Percentiles rank a stretch among this genome's conserved stretches.
Evolutionary conservation across 306 rosid genomes (phyloP).

Genomic region (Malus domestica): DNA sequence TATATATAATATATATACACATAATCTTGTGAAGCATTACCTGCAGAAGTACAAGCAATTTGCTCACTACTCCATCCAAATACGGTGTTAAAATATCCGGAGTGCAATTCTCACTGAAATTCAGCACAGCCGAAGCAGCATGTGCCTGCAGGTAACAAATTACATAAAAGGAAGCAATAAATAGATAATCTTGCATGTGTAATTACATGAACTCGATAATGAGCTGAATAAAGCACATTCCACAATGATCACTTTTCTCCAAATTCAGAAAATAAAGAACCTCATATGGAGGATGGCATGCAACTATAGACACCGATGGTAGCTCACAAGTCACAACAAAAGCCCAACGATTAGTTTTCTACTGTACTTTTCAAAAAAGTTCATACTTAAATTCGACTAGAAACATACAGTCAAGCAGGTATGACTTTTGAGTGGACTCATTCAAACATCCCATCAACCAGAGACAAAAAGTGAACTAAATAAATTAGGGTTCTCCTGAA

Average conservation of each 20-base stretch:
- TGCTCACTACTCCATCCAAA: constrained; percentile 66
- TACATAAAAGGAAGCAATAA: not conserved
- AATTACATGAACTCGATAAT: not conserved
- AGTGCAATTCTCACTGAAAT: constrained; percentile 68
- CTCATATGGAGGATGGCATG: not conserved
- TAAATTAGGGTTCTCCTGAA: no score
- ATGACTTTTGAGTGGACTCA: not conserved
- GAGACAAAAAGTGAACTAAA: not conserved
- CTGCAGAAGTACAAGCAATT: constrained; percentile 65
- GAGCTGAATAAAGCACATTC: not conserved
- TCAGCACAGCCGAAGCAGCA: constrained; percentile 75
- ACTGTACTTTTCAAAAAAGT: not conserved
- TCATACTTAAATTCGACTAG: not conserved
- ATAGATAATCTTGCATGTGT: not conserved
- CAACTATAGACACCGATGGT: not conserved
- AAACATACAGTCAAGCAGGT: not conserved
- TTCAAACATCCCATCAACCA: not conserved
- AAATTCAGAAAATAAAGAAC: not conserved
- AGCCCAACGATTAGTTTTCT: not conserved
- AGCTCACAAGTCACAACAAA: not conserved
- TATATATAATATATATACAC: no score
- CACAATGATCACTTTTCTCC: not conserved
- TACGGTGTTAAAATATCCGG: constrained; percentile 58
- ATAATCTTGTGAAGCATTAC: constrained; percentile 19
- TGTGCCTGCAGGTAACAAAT: constrained; percentile 41